Base-by-base conservation (phyloP, 2,329 filamentous ascomycete genomes). In the Calonectria fujianensis region DNA sequence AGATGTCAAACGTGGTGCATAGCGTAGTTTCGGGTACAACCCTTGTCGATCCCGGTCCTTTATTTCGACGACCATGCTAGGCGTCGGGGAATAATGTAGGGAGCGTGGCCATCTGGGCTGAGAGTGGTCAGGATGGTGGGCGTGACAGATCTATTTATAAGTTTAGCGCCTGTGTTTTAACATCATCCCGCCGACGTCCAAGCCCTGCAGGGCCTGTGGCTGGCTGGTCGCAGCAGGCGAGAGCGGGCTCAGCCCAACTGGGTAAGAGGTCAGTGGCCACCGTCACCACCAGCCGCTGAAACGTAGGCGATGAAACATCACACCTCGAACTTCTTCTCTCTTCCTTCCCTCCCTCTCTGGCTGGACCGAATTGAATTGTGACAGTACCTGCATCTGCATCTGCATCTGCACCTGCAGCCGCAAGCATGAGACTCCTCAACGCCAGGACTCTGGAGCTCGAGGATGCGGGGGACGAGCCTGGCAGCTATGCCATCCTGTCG, bases 381-480 rank as follows among this genome's bases (percentile, higher is more conserved):
- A 64, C 41, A 20, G 65, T 41, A n/a, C 41, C 57, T 41, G 57
- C 57, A 63, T 37, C 50, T 20, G 37, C 37, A 39, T 39, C 37
- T 31, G 63, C 70, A 41, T 39, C 48, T 65, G 50, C 54, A 29
- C 29, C 31, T 32, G 41, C 35, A 27, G 45, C 50, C 13, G 50
- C 41, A 57, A 27, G 31, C 70, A 81, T 81, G 80, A 79, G 80
- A 76, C 73, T 81, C 66, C 72, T 81, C 80, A 80, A 81, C 70
- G 79, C 79, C 70, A 81, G 72, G 72, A 81, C 80, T 20, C 73
- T 81, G 67, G 72, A 79, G 77, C 75, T 81, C 45, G 77, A 80
- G 67, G 73, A 54, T 52, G 67, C 74, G 31, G 80, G 74, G 50
- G 77, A 70, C 48, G 57, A 72, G 52, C 67, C 75, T 50, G 72